These are phyloP conservation scores for Haberlea rhodopensis DNA, from an alignment of 257 asterid species.

Conservation along the genomic window DNA sequence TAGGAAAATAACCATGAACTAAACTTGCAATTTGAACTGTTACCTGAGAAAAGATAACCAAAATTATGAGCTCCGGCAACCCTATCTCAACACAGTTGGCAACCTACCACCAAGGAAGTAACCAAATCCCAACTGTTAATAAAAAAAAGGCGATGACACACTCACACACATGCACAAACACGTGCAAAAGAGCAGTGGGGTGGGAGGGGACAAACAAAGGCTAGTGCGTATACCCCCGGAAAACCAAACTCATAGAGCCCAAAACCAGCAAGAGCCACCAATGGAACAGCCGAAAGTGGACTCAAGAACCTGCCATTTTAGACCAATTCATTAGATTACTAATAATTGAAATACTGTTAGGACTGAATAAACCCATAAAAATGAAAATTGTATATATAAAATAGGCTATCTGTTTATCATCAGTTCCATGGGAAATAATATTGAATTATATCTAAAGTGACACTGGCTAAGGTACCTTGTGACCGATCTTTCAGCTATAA, in stretches of 20 bases:
- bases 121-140: not conserved
- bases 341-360: not conserved
- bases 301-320: not conserved
- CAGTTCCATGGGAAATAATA: not conserved
- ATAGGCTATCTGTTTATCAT: not conserved
- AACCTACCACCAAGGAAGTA: not conserved
- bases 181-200: not conserved
- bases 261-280: slow-evolving; percentile 1
- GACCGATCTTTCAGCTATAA: no score
- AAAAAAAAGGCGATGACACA: not conserved
- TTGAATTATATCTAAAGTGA: no score
- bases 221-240: not conserved
- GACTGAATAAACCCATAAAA: not conserved
- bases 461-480: no score
- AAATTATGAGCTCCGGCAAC: slow-evolving; percentile 17
- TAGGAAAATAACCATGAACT: not conserved
- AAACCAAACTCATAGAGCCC: not conserved
- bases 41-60: slow-evolving; percentile 17
- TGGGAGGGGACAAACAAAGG: not conserved
- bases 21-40: not conserved
- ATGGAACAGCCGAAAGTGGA: not conserved
- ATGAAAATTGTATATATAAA: not conserved
- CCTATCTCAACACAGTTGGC: slow-evolving; percentile 20
- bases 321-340: no score
- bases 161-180: not conserved